phyloP scores from a whole-genome alignment of 2,329 filamentous ascomycete genomes.

The Botrytis pseudocinerea region DNA sequence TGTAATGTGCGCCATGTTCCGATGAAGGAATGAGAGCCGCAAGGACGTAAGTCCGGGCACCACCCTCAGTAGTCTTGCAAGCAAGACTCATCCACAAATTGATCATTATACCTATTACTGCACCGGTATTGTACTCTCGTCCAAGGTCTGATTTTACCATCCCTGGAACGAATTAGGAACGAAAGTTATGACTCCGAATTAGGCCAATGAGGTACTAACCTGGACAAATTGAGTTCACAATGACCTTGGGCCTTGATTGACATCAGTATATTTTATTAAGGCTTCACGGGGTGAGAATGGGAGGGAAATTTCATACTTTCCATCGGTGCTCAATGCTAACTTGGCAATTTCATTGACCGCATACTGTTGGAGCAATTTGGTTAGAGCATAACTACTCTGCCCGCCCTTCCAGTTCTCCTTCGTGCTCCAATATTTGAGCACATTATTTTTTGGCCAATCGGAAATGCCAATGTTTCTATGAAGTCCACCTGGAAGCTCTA shows the following conservation, averaged over 20 bases:
- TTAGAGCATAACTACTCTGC: slow-evolving; percentile 31
- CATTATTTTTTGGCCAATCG: slow-evolving; percentile 32
- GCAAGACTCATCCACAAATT: slow-evolving; percentile 29
- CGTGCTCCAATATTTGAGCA: slow-evolving; percentile 31
- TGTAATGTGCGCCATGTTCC: slow-evolving; percentile 36
- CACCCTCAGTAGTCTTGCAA: slow-evolving; percentile 39
- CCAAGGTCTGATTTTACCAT: slow-evolving; percentile 35
- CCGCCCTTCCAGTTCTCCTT: slow-evolving; percentile 29
- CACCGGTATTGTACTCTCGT: slow-evolving; percentile 31
- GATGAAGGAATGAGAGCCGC: slow-evolving; percentile 34
- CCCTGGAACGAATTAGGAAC: slow-evolving; percentile 23
- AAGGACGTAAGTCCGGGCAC: slow-evolving; percentile 38
- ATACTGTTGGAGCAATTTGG: slow-evolving; percentile 37
- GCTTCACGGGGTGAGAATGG: not conserved
- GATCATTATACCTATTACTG: slow-evolving; percentile 24
- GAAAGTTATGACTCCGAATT: not conserved
- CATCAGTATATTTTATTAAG: not conserved
- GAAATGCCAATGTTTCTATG: slow-evolving; percentile 22
- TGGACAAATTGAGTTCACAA: slow-evolving; percentile 36
- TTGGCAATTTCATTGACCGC: slow-evolving; percentile 35
- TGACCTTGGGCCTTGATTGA: slow-evolving; percentile 28
- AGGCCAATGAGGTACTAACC: slow-evolving; percentile 19
- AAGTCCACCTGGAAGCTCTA: not conserved
- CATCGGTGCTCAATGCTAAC: slow-evolving; percentile 28
- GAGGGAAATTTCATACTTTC: slow-evolving; percentile 25